These are phyloP conservation scores for Colletotrichum australisinense DNA, from an alignment of 2,329 filamentous ascomycete species.

Conservation along the genomic window DNA sequence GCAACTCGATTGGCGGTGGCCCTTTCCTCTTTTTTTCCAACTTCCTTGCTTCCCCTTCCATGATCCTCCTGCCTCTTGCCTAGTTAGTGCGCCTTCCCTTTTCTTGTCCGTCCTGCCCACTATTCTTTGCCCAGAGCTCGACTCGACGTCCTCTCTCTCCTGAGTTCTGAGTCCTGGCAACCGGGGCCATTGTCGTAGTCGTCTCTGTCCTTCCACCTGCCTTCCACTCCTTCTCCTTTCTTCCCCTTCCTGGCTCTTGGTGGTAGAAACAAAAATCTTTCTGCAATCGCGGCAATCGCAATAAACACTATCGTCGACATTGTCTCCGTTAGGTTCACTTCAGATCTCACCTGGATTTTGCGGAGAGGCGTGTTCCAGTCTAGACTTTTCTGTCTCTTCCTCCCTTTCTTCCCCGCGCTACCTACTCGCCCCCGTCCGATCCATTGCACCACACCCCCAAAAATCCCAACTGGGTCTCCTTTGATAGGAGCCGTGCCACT, in stretches of 20 bases:
- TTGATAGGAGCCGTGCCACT: conserved; percentile 50
- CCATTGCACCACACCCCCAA: conserved; percentile 6
- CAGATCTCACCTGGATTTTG: background rate
- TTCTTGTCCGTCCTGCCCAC: conserved; percentile 4
- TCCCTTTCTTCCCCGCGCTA: background rate
- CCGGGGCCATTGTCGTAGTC: background rate
- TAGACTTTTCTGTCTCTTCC: conserved; percentile 1
- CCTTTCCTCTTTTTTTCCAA: background rate
- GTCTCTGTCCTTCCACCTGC: conserved; percentile 8
- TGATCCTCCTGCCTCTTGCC: background rate
- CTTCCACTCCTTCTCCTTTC: background rate
- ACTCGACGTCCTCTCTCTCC: background rate
- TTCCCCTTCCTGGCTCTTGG: background rate
- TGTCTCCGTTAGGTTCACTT: conserved; percentile 25
- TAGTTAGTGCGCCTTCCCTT: background rate
- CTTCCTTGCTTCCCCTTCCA: conserved; percentile 13
- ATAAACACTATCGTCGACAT: background rate
- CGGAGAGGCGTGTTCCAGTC: background rate
- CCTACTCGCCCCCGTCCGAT: background rate
- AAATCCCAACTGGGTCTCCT: conserved; percentile 40
- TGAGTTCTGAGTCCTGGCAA: background rate
- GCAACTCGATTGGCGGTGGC: background rate
- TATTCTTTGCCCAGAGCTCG: background rate
- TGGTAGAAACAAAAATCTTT: too few species aligned
- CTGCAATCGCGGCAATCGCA: background rate